Conservation (phyloP, 2,329 filamentous ascomycete species). For the Massarina eburnea region DNA sequence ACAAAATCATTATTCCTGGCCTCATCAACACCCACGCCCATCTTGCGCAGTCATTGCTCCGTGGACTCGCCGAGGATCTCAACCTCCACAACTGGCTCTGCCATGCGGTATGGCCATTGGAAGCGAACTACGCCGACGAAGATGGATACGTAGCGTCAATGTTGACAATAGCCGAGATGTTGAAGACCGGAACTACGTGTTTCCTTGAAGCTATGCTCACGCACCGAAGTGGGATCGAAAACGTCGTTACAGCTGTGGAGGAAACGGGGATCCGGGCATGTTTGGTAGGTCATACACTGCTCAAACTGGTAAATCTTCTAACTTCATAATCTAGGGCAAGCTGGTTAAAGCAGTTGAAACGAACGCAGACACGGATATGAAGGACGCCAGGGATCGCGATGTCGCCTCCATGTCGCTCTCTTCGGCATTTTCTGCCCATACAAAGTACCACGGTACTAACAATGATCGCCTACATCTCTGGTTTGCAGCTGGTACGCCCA, state of each 20-base stretch:
- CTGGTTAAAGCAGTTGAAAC: constrained; percentile 43
- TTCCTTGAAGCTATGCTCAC: constrained; percentile 42
- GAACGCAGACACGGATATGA: constrained; percentile 34
- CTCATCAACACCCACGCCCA: constrained; percentile 43
- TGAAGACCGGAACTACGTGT: constrained; percentile 43
- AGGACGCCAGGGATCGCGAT: constrained; percentile 43
- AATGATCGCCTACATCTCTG: constrained; percentile 51
- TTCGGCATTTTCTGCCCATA: constrained; percentile 37
- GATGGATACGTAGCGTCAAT: constrained; percentile 38
- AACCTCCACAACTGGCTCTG: constrained; percentile 31
- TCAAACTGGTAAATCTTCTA: too few species aligned
- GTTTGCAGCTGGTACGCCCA: constrained; percentile 52
- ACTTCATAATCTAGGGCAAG: constrained; percentile 35
- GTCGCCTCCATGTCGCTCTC: constrained; percentile 38
- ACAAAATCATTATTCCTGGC: constrained; percentile 40
- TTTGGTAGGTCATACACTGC: constrained; percentile 15
- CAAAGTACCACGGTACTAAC: constrained; percentile 32
- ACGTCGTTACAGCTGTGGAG: constrained; percentile 30
- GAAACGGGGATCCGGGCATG: constrained; percentile 40
- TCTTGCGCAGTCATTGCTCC: constrained; percentile 38
- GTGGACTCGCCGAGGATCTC: constrained; percentile 32
- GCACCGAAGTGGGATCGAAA: constrained; percentile 31
- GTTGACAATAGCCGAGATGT: constrained; percentile 42
- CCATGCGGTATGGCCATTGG: constrained; percentile 41
- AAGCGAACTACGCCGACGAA: constrained; percentile 37